These are phyloP conservation scores for Starmerella sp. DNA, from an alignment of 805 yeast species.

Conservation along the genomic window DNA sequence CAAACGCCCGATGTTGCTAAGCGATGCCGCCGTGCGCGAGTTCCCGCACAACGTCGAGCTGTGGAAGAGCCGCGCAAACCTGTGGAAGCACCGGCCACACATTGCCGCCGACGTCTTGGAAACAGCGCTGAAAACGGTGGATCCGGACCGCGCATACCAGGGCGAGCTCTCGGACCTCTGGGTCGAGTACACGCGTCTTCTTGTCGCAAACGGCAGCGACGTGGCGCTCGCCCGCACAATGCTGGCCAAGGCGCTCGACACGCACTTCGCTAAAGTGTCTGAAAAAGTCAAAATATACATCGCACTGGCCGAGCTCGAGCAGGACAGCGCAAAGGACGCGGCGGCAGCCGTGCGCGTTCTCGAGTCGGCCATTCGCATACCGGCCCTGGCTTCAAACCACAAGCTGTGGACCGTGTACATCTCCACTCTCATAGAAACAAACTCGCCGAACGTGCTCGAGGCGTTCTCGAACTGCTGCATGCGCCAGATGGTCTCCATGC, in stretches of 20 bases:
- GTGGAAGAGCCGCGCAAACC: conserved; percentile 55
- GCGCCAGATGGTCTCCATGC: conserved; percentile 6
- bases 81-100: conserved; percentile 32
- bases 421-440: conserved; percentile 1
- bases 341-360: background rate
- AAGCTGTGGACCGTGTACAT: conserved; percentile 13
- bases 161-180: conserved; percentile 9
- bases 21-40: conserved; percentile 55
- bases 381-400: background rate
- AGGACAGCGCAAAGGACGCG: background rate
- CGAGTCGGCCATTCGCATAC: background rate
- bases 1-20: conserved; percentile 47
- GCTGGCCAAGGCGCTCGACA: background rate
- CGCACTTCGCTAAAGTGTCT: background rate
- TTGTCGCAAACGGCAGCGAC: conserved; percentile 11
- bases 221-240: background rate
- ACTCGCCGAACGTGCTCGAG: conserved; percentile 1
- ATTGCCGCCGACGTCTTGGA: conserved; percentile 47
- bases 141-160: conserved; percentile 37
- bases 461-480: conserved; percentile 13
- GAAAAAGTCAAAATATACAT: background rate
- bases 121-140: conserved; percentile 52
- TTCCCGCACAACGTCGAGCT: conserved; percentile 48
- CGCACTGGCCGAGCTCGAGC: conserved; percentile 7
- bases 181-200: conserved; percentile 11